Base-by-base conservation (phyloP, 768 basidiomycete species). In the Gelatoporia subvermispora region DNA sequence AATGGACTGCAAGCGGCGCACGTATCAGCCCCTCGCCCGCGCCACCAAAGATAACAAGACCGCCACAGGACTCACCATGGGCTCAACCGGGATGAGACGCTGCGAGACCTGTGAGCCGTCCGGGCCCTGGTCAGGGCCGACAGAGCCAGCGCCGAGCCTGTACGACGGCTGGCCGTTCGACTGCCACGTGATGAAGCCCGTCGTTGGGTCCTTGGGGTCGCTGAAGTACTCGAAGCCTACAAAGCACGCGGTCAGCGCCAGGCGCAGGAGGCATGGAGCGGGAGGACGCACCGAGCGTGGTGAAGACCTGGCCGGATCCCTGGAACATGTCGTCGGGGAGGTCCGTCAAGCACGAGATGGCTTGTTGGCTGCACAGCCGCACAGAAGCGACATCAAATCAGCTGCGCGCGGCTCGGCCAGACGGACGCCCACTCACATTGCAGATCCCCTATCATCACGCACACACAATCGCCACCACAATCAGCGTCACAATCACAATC, bases 111-210 rank as follows among this genome's bases (percentile, higher is more conserved):
- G 72, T 8, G 69, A 70, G 1, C 75, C 77, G 63, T 48, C 65
- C 7, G 65, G 52, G 3, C 53, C 57, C 11, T 60, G 25, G 50
- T 79, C 74, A 4, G 82, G 71, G 0, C 72, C 73, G 22, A 82
- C 74, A 17, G 86, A 78, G 11, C 56, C 48, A 0, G 86, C 81
- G 16, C 76, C 72, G 57, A 93, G 58, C 13, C 62, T 56, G 7
- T 76, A 78, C 0, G 76, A 73, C 35, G 72, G 72, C 23, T 60
- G 58, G 1, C 81, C 84, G 52, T 82, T 75, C 13, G 80, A 74
- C 47, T 79, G 74, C 93, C 93, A 93, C 5, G 83, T 82, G 48
- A 93, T 81, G 58, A 75, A 85, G 0, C 86, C 86, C 8, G 74
- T 74, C 0, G 59, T 45, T 0, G 73, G 72, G 43, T 79, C 68